Evolutionary conservation across 495 filamentous ascomycete species (phyloP), one percentile per base, ranked within the genome.

Genomic region (Mytilinidion resinicola): DNA sequence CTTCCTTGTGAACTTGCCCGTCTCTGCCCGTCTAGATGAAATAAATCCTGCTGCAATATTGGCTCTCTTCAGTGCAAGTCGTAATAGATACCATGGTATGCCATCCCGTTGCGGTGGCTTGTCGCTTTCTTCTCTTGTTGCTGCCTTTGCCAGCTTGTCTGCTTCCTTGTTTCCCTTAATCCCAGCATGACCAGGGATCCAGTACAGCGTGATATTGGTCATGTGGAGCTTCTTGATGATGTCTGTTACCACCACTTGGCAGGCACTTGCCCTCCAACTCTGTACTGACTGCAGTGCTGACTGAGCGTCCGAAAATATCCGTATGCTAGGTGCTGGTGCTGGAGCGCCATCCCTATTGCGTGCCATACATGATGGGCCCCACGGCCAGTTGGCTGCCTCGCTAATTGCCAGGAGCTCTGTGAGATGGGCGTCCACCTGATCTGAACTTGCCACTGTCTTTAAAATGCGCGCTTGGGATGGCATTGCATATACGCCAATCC

Each of bases 1-100:
- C 53, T 60, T 64, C 56, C 44, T 60, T 39, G n/a, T n/a, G n/a
- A n/a, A n/a, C 53, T 51, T 64, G 51, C 61, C 61, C 34, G 38
- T 52, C 7, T 60, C 52, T 35, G 44, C 1, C 21, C 39, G 6
- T 47, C 42, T 21, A 11, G n/a, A 1, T 43, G 42, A 30, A 49
- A 44, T 30, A n/a, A 30, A 42, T 39, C 54, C 37, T 17, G 55
- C 17, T 49, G 43, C 37, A 4, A 47, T 58, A 5, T 48, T 53
- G 34, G 51, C 55, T 25, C 49, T 58, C 35, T 62, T 58, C 43
- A 62, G 47, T 25, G 54, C 60, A 51, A 15, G 54, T 41, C 15
- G 6, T 25, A 62, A 17, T 25, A 62, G 60, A 57, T 62, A 62
- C 60, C 42, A 58, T 38, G 41, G 60, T 11, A 4, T 4, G 4